A percentile compares a stretch with the other conserved stretches of the same genome.
These are phyloP conservation scores for Trichothecium sympodiale DNA, from an alignment of 2,329 filamentous ascomycete genomes.

Conservation along the genomic window DNA sequence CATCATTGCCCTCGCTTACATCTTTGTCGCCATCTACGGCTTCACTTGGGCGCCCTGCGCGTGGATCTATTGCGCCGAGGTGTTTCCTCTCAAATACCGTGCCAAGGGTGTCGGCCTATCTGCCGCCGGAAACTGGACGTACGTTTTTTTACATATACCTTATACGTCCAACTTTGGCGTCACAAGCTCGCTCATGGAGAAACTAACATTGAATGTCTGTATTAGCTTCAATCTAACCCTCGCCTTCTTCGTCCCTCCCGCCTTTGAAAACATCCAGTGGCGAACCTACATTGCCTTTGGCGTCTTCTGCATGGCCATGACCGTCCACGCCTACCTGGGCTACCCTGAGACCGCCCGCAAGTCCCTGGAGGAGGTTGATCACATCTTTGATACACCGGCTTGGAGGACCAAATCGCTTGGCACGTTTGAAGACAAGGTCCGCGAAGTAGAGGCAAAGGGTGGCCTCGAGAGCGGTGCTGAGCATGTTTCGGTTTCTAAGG, in stretches of 20 bases:
- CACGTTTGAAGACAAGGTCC: constrained; percentile 3
- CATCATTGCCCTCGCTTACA: constrained; percentile 40
- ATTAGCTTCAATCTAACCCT: constrained; percentile 25
- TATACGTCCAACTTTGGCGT: too few relatives aligned
- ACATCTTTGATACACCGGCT: constrained; percentile 14
- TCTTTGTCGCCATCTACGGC: constrained; percentile 24
- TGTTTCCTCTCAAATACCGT: constrained; percentile 34
- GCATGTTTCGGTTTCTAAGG: too few relatives aligned
- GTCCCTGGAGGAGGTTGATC: constrained; percentile 52
- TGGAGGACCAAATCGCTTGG: constrained; percentile 2
- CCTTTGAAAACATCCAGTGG: constrained; percentile 33
- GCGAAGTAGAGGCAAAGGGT: constrained; percentile 1
- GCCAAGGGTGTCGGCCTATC: constrained; percentile 42
- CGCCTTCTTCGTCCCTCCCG: constrained; percentile 25
- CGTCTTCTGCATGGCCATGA: constrained; percentile 29
- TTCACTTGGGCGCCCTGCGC: constrained; percentile 21
- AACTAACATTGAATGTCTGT: constrained; percentile 19
- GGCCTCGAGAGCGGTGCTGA: too few relatives aligned
- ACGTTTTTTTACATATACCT: constrained; percentile 18
- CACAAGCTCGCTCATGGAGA: not conserved
- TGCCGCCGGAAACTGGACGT: constrained; percentile 32
- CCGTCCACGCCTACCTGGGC: constrained; percentile 32
- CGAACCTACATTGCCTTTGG: constrained; percentile 34
- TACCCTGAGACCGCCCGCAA: constrained; percentile 35
- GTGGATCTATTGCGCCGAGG: constrained; percentile 12